Evolutionary conservation across 768 basidiomycete genomes (phyloP).

Genomic region (Pulveroboletus sp.): DNA sequence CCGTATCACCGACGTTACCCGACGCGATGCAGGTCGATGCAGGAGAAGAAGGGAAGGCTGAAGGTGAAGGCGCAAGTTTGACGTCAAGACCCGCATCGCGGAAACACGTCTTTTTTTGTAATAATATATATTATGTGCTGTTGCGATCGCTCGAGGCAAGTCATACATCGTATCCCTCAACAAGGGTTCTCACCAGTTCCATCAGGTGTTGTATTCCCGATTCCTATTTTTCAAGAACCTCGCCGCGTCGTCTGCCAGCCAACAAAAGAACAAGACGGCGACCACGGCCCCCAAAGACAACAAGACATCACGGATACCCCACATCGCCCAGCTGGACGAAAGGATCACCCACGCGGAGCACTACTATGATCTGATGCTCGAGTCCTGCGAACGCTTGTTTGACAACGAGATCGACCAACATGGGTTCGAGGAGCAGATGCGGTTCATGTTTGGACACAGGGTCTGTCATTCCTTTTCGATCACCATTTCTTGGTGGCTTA

Average conservation of each 20-base stretch:
- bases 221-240: slow-evolving; percentile 76
- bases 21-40: slow-evolving; percentile 39
- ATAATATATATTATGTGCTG: slow-evolving; percentile 83
- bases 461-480: slow-evolving; percentile 34
- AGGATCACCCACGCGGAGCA: slow-evolving; percentile 49
- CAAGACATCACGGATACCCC: slow-evolving; percentile 28
- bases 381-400: slow-evolving; percentile 85
- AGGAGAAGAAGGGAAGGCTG: slow-evolving; percentile 26
- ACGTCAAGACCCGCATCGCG: slow-evolving; percentile 38
- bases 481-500: slow-evolving; percentile 1
- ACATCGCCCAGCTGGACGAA: slow-evolving; percentile 31
- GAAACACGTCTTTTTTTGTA: slow-evolving; percentile 75
- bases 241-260: slow-evolving; percentile 43
- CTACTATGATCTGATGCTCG: slow-evolving; percentile 80
- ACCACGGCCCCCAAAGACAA: slow-evolving; percentile 23
- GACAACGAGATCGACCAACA: slow-evolving; percentile 87
- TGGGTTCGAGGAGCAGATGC: slow-evolving; percentile 87
- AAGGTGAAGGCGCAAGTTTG: slow-evolving; percentile 7
- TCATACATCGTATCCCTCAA: neutral
- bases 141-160: slow-evolving; percentile 83
- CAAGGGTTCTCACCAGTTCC: slow-evolving; percentile 1
- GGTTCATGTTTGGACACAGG: slow-evolving; percentile 81
- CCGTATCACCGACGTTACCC: slow-evolving; percentile 55
- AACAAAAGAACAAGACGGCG: slow-evolving; percentile 9
- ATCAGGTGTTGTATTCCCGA: slow-evolving; percentile 77